These are phyloP conservation scores for Hemileia vastatrix DNA, from an alignment of 1,284 basidiomycete species.

Conservation along the genomic window DNA sequence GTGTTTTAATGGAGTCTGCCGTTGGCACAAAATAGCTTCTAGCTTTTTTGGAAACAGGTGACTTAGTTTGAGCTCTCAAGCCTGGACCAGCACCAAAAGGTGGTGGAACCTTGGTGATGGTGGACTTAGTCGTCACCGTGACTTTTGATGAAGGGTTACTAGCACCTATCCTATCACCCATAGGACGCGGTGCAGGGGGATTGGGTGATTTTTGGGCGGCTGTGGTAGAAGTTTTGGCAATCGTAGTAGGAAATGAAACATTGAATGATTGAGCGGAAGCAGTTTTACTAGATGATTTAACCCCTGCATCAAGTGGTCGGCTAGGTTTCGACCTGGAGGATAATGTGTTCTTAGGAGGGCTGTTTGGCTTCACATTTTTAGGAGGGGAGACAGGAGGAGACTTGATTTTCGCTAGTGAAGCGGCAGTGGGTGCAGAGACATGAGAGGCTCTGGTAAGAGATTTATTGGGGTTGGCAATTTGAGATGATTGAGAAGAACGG, in stretches of 20 bases:
- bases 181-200: not conserved
- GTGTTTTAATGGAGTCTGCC: too few species aligned
- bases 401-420: slow-evolving; percentile 14
- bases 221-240: not conserved
- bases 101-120: not conserved
- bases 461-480: too few species aligned
- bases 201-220: not conserved
- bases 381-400: not conserved
- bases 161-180: not conserved
- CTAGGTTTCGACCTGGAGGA: not conserved
- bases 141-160: not conserved
- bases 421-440: slow-evolving; percentile 15
- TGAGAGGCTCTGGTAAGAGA: slow-evolving; percentile 10
- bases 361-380: not conserved
- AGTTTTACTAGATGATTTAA: not conserved
- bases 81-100: slow-evolving; percentile 6
- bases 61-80: not conserved
- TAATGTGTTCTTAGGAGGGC: not conserved
- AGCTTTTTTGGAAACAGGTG: not conserved
- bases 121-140: not conserved
- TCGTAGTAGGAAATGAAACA: not conserved
- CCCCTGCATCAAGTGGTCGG: not conserved
- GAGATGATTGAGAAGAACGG: too few species aligned
- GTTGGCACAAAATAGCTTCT: slow-evolving; percentile 5
- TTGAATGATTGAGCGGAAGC: not conserved